phyloP scores from a whole-genome alignment of 768 basidiomycete species.

The Tricholoma furcatifolium region DNA sequence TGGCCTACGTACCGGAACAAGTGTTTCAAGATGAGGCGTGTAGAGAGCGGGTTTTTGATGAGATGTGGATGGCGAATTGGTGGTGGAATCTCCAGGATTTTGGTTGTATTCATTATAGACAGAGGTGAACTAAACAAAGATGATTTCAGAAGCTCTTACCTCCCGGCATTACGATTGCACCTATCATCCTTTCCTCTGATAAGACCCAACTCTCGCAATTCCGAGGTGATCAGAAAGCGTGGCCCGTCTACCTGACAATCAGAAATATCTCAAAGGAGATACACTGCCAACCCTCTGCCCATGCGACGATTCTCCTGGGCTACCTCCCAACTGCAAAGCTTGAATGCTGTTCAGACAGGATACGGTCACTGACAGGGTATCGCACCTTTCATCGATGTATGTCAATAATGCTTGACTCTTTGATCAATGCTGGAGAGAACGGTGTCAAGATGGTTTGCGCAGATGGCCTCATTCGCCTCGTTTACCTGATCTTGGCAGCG shows the following conservation, averaged over 20 bases:
- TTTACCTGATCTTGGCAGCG: slow-evolving; percentile 17
- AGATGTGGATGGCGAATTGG: no score
- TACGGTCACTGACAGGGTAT: slow-evolving; percentile 1
- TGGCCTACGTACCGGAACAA: slow-evolving; percentile 27
- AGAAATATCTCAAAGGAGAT: no score
- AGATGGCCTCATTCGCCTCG: slow-evolving; percentile 25
- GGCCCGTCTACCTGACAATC: no score
- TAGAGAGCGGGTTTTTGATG: slow-evolving; percentile 13
- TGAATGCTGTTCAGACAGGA: slow-evolving; percentile 2
- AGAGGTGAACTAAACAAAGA: no score
- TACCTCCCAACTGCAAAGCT: slow-evolving; percentile 38
- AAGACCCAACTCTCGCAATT: slow-evolving; percentile 31
- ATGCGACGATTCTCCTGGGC: slow-evolving; percentile 29
- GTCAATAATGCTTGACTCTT: slow-evolving; percentile 23
- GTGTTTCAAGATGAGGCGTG: slow-evolving; percentile 16
- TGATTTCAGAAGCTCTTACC: no score
- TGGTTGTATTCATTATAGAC: no score
- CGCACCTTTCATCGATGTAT: slow-evolving; percentile 14
- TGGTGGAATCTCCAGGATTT: no score
- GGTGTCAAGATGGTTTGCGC: slow-evolving; percentile 31
- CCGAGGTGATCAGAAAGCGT: slow-evolving; percentile 3
- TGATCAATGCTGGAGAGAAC: slow-evolving; percentile 24
- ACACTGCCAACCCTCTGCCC: no score
- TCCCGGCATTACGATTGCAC: no score
- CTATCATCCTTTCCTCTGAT: slow-evolving; percentile 36